Evolutionary conservation across 108 stramenopile species (phyloP).

Genomic region (Skeletonema potamos): DNA sequence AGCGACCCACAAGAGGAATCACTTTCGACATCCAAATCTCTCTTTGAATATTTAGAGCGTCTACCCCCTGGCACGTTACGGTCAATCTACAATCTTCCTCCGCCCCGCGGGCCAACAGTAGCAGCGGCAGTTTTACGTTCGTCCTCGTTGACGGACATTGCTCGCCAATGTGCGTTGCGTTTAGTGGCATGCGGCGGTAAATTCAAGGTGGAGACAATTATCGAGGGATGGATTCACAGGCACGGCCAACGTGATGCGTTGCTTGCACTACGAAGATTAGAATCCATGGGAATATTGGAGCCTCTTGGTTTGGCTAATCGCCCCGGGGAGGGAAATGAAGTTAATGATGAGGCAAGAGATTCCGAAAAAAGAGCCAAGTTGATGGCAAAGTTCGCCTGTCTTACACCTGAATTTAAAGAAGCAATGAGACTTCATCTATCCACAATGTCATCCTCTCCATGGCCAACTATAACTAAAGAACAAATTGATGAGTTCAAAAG

Average conservation of each 20-base stretch:
- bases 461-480: slow-evolving; percentile 34
- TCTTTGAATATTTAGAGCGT: slow-evolving; percentile 43
- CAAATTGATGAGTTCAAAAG: slow-evolving; percentile 24
- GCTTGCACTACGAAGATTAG: slow-evolving; percentile 31
- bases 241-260: slow-evolving; percentile 23
- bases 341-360: slow-evolving; percentile 16
- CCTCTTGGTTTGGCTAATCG: slow-evolving; percentile 23
- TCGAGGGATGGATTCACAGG: slow-evolving; percentile 37
- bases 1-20: slow-evolving; percentile 15
- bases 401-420: slow-evolving; percentile 35
- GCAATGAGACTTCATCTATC: slow-evolving; percentile 34
- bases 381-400: slow-evolving; percentile 27
- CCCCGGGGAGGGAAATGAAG: slow-evolving; percentile 13
- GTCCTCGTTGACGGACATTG: slow-evolving; percentile 34
- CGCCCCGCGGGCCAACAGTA: slow-evolving; percentile 33
- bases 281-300: slow-evolving; percentile 35
- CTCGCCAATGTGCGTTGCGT: slow-evolving; percentile 33
- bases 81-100: slow-evolving; percentile 30
- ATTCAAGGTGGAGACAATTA: slow-evolving; percentile 26
- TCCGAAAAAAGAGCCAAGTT: slow-evolving; percentile 17
- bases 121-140: slow-evolving; percentile 37
- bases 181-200: slow-evolving; percentile 38
- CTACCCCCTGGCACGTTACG: slow-evolving; percentile 28
- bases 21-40: slow-evolving; percentile 29
- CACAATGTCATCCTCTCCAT: slow-evolving; percentile 36